Base-by-base conservation (phyloP, 2,329 filamentous ascomycete species). In the Sporothrix schenckii region DNA sequence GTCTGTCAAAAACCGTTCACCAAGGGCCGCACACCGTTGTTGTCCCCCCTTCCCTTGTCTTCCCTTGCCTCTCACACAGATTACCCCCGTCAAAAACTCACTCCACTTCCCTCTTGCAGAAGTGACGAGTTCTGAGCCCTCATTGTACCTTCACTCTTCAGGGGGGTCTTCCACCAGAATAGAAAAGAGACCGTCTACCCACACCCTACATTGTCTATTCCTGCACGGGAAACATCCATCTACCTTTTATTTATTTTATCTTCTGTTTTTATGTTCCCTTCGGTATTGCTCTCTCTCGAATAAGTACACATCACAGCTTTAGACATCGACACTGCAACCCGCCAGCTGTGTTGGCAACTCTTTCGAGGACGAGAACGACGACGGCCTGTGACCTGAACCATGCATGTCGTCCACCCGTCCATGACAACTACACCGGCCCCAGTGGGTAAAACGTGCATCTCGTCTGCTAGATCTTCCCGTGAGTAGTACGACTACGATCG, bases 341-440 rank as follows among this genome's bases (percentile, higher is more conserved):
- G 24, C 24, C 24, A 30, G 53, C 27, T 24, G 24, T 60, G n/a
- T 41, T 49, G 56, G 39, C 6, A 21, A 27, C 14, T 44, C 21
- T 21, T 34, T 47, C 21, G 21, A 44, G 58, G 58, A 47, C 58
- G 75, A 78, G 77, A 76, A 77, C 79, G 9, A 24, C 79, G n/a
- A 39, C 63, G 63, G 47, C 6, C n/a, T 78, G 79, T 81, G 81
- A 78, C 76, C 74, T 77, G 73, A 80, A 82, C 80, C 79, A 85
- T 85, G 83, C 82, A 84, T 83, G 80, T 77, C 78, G 78, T 77
- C 80, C 80, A 24, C 76, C 79, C 80, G 80, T 79, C 79, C 78
- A 80, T 80, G 80, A 79, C 79, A 79, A 63, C 9, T 21, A 63
- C 61, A 61, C 34, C 53, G 67, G 53, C 56, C 16, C 54, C 39